A percentile compares a stretch with the other conserved stretches of the same genome.
Conservation (phyloP, 2,329 filamentous ascomycete species). For the Trichoderma lentiforme region DNA sequence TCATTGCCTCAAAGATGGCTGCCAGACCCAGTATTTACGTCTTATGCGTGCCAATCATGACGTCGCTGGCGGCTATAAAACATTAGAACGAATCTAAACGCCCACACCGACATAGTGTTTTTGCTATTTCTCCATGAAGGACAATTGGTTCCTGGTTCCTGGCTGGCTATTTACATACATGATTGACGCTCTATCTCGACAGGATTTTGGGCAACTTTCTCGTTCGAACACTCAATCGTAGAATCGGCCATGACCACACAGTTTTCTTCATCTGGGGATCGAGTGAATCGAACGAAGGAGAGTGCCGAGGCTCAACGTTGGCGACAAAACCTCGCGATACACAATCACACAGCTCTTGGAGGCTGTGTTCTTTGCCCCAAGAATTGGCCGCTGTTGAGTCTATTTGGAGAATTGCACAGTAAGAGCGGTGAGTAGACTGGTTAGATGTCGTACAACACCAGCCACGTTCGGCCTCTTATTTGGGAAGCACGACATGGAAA, state of each 20-base stretch:
- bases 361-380: not conserved
- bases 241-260: not conserved
- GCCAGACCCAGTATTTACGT: constrained; percentile 11
- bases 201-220: too few relatives aligned
- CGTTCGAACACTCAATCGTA: too few relatives aligned
- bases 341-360: constrained; percentile 3
- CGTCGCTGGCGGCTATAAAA: not conserved
- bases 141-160: not conserved
- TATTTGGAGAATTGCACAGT: not conserved
- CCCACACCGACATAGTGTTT: not conserved
- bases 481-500: not conserved
- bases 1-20: not conserved
- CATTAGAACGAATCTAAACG: not conserved
- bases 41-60: constrained; percentile 3
- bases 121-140: not conserved
- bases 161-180: not conserved
- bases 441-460: not conserved
- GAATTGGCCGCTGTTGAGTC: not conserved
- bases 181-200: not conserved
- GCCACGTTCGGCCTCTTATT: constrained; percentile 4
- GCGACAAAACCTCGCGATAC: not conserved
- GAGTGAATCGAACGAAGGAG: not conserved
- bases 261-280: not conserved
- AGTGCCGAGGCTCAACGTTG: not conserved
- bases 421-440: constrained; percentile 7